Evolutionary conservation across 164 flowering plant genomes (phyloP).

Genomic region (Berberis thunbergii): DNA sequence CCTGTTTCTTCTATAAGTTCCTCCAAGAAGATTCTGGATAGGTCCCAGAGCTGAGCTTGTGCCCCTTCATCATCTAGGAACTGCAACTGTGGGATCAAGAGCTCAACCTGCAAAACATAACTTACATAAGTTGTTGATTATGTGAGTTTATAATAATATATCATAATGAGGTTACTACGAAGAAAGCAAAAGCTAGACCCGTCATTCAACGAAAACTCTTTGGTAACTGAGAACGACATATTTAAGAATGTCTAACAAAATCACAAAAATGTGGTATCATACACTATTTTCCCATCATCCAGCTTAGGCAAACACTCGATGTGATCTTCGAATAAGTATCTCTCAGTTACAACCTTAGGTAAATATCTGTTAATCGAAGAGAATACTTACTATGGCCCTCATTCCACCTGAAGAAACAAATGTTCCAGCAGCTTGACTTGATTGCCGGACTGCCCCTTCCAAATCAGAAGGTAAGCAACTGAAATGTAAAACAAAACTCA

Average conservation of each 20-base stretch:
- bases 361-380: background rate
- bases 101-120: conserved; percentile 62
- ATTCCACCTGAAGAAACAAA: conserved; percentile 81
- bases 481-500: conserved; percentile 17
- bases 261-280: background rate
- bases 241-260: too few species aligned
- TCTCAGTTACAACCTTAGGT: too few species aligned
- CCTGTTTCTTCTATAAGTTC: conserved; percentile 76
- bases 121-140: background rate
- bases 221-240: background rate
- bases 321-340: too few species aligned
- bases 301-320: background rate
- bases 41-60: conserved; percentile 92
- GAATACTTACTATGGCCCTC: conserved; percentile 81
- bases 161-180: background rate
- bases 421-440: conserved; percentile 64
- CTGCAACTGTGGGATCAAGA: conserved; percentile 85
- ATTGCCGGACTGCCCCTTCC: conserved; percentile 93
- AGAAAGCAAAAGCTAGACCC: background rate
- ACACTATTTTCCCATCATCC: background rate
- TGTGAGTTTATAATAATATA: background rate
- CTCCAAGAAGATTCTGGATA: conserved; percentile 77
- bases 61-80: conserved; percentile 99
- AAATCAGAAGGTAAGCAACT: conserved; percentile 94
- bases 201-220: background rate